Base-by-base conservation (phyloP, 345 rosid species). In the Citrus reticulata region DNA sequence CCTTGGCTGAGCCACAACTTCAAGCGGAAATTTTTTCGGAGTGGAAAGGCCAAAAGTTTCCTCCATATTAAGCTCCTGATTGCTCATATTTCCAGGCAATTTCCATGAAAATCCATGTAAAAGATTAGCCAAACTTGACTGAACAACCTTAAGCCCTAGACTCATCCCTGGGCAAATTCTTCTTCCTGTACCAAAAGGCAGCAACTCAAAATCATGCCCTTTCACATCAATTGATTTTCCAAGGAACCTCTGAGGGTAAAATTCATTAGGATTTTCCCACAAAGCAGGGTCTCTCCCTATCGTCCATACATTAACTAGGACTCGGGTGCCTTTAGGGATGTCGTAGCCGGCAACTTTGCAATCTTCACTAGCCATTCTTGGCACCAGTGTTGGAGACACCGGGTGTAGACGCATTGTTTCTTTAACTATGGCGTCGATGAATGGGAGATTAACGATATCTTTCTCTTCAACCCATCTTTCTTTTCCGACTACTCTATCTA, bases 131-230 rank as follows among this genome's bases (percentile, higher is more conserved):
- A 90, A 59, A 70, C 87, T 87, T 20, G 83, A 25, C 40, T 84
- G 90, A 54, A 91, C 86, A 63, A 91, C 89, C 82, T 91, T 90
- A 1, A 91, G 60, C 10, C 92, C 95, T 0, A 90, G 73, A 78
- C 84, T 77, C 54, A 88, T 88, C 7, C 96, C 93, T 6, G 96
- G 96, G 27, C 96, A 92, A 90, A 88, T 92, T 83, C 93, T 84
- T 77, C 93, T 85, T 19, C 95, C 93, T 0, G 95, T 82, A 0
- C 93, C 95, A 37, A 92, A 92, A 1, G 95, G 93, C 69, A 89
- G 24, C 32, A 92, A 55, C 84, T 90, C 88, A 6, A 83, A 92
- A 35, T 90, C 90, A 58, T 83, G 91, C 0, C 95, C 95, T 69
- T 85, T 88, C 5, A 90, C 89, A 42, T 92, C 92, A 6, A 89